Conservation (phyloP, 106 monocot genomes). For the Iris macrosiphon region DNA sequence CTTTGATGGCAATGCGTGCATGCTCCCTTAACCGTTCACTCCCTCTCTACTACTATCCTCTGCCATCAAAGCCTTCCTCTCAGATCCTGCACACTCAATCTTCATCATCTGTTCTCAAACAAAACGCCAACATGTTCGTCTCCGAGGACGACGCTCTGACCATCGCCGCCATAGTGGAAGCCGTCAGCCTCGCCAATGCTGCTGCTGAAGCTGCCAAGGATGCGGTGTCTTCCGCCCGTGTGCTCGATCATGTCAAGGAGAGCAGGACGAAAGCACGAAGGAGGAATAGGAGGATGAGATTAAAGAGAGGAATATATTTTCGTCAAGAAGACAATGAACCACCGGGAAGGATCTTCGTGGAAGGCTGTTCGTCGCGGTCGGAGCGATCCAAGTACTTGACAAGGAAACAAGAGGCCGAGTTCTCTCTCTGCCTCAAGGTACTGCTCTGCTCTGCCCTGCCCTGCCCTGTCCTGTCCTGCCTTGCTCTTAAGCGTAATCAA, state of each 20-base stretch:
- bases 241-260: not conserved
- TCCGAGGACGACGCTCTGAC: slow-evolving; percentile 11
- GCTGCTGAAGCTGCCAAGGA: slow-evolving; percentile 19
- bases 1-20: slow-evolving; percentile 13
- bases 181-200: slow-evolving; percentile 19
- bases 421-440: slow-evolving; percentile 43
- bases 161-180: slow-evolving; percentile 4
- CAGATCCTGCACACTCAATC: slow-evolving; percentile 9
- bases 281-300: slow-evolving; percentile 13
- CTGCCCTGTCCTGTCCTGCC: too few relatives aligned
- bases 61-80: slow-evolving; percentile 7
- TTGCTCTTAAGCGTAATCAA: too few relatives aligned
- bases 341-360: not conserved
- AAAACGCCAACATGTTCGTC: not conserved
- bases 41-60: slow-evolving; percentile 1
- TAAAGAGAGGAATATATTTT: slow-evolving; percentile 9
- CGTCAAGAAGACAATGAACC: not conserved
- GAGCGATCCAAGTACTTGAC: slow-evolving; percentile 35
- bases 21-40: slow-evolving; percentile 25
- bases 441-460: not conserved
- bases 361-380: slow-evolving; percentile 8
- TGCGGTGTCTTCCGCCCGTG: slow-evolving; percentile 12
- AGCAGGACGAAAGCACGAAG: not conserved
- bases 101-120: not conserved
- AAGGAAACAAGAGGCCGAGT: slow-evolving; percentile 36